phyloP scores from a whole-genome alignment of 148 eudicot genomes.

The Amaranthus hypochondriacus region DNA sequence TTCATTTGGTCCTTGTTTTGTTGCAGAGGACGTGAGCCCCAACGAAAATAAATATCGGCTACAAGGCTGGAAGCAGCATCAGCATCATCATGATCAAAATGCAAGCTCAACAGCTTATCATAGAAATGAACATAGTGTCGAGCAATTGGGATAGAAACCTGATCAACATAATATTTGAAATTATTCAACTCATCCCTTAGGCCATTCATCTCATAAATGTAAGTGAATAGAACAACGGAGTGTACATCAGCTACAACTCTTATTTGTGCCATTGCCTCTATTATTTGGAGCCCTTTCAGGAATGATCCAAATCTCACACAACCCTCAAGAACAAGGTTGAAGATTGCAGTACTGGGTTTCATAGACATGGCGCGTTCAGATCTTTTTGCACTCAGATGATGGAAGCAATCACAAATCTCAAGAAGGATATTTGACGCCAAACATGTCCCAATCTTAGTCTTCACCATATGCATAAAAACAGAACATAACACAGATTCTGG shows the following conservation, averaged over 20 bases:
- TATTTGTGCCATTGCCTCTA: slow-evolving; percentile 64
- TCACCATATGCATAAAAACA: slow-evolving; percentile 74
- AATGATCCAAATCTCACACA: slow-evolving; percentile 54
- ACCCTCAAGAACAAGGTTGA: slow-evolving; percentile 79
- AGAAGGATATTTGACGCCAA: slow-evolving; percentile 72
- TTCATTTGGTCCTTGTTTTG: slow-evolving; percentile 29
- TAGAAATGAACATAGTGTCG: slow-evolving; percentile 58
- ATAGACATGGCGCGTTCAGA: slow-evolving; percentile 26
- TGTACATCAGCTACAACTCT: slow-evolving; percentile 67
- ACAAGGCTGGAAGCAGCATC: slow-evolving; percentile 62
- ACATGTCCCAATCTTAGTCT: slow-evolving; percentile 57
- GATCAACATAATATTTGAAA: slow-evolving; percentile 50
- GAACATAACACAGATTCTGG: slow-evolving; percentile 38
- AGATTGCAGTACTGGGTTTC: slow-evolving; percentile 54
- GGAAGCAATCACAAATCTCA: slow-evolving; percentile 51
- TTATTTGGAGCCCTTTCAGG: slow-evolving; percentile 59
- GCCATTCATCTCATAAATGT: slow-evolving; percentile 65
- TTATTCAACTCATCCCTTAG: slow-evolving; percentile 75
- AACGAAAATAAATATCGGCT: slow-evolving; percentile 40
- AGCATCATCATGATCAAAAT: slow-evolving; percentile 65
- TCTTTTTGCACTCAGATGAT: slow-evolving; percentile 26
- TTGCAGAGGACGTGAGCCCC: slow-evolving; percentile 27
- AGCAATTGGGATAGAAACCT: slow-evolving; percentile 41
- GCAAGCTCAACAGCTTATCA: slow-evolving; percentile 59
- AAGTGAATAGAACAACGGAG: slow-evolving; percentile 48